Conservation (phyloP, 78 protist genomes). For the Pigoraptor vietnamica region DNA sequence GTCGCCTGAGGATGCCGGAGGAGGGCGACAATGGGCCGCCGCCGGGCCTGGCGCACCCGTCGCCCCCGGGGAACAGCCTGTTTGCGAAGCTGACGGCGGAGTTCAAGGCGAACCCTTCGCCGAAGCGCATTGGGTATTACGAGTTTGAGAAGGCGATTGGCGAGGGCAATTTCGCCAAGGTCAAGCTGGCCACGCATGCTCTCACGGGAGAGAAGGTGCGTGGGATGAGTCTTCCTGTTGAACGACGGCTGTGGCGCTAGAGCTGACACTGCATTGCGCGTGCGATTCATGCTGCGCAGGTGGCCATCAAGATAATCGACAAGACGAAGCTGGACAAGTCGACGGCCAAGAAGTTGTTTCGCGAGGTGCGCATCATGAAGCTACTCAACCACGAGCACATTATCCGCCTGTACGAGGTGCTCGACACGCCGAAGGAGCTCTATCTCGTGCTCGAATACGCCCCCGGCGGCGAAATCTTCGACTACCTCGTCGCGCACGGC, state of each 20-base stretch:
- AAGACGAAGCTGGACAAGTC: conserved; percentile 45
- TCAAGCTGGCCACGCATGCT: conserved; percentile 22
- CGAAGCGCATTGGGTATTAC: conserved; percentile 33
- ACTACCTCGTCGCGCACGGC: conserved; percentile 4
- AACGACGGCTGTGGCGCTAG: conserved; percentile 5
- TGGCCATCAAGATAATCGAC: conserved; percentile 65
- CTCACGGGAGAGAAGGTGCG: conserved; percentile 28
- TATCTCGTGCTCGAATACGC: conserved; percentile 54
- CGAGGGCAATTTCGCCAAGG: conserved; percentile 42
- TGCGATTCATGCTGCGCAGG: too few species aligned
- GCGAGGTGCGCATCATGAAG: conserved; percentile 47
- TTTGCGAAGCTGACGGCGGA: not conserved
- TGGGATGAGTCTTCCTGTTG: not conserved
- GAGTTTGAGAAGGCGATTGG: conserved; percentile 28
- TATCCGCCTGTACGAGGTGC: conserved; percentile 36
- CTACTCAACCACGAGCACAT: conserved; percentile 51
- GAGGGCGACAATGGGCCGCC: not conserved
- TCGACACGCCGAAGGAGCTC: conserved; percentile 44
- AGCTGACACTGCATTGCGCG: too few species aligned
- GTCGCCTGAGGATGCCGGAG: not conserved
- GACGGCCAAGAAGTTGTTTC: conserved; percentile 40
- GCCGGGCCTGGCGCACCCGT: not conserved
- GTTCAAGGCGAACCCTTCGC: not conserved
- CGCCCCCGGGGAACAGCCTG: not conserved
- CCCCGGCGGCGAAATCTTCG: conserved; percentile 55